These are phyloP conservation scores for Phialocephala sp. DNA, from an alignment of 2,329 filamentous ascomycete genomes.

Conservation along the genomic window DNA sequence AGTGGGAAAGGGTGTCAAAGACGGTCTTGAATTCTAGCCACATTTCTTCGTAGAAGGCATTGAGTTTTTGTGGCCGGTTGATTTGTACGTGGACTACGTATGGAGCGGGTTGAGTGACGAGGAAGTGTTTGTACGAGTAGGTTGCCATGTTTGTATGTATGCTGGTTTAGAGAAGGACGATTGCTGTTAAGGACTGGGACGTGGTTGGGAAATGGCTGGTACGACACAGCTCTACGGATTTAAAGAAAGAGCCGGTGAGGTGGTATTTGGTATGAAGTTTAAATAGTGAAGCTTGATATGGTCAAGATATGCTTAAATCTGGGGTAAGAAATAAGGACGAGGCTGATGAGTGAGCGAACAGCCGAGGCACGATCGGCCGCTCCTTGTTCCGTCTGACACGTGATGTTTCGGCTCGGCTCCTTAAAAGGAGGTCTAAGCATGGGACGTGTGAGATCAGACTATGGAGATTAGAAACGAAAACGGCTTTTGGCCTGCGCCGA, in stretches of 20 bases:
- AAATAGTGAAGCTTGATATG: no score
- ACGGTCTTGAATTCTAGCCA: conserved; percentile 80
- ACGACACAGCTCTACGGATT: no score
- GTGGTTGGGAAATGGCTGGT: neutral
- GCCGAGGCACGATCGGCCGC: conserved; percentile 6
- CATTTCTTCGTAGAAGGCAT: conserved; percentile 84
- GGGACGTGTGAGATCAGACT: no score
- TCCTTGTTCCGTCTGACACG: neutral
- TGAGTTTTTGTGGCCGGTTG: conserved; percentile 84
- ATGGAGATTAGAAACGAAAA: no score
- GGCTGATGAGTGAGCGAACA: neutral
- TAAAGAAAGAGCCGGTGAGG: no score
- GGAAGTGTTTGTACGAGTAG: conserved; percentile 45
- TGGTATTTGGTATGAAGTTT: no score
- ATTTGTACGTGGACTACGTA: conserved; percentile 92
- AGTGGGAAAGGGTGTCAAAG: conserved; percentile 74
- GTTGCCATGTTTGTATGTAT: neutral
- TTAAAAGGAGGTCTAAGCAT: neutral
- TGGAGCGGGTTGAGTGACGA: conserved; percentile 71
- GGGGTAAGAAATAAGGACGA: neutral
- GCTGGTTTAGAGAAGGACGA: neutral
- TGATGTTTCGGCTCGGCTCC: neutral
- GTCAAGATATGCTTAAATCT: neutral
- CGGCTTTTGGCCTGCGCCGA: no score
- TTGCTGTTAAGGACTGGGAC: neutral